Percentiles rank a stretch among this genome's conserved stretches.
phyloP scores from a whole-genome alignment of 345 rosid species.

The Jatropha curcas region DNA sequence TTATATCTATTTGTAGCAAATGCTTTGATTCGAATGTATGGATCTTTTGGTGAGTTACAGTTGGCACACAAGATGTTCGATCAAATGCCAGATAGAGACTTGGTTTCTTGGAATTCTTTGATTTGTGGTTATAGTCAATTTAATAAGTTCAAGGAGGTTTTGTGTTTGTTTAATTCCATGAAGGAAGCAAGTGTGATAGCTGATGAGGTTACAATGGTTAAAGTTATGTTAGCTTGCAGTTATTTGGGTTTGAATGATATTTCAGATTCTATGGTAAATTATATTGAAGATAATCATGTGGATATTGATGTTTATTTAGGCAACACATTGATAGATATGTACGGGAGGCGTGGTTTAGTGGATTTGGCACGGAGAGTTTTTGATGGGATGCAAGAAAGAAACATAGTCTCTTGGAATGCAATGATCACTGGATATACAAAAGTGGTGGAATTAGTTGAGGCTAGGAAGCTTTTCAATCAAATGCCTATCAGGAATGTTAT shows the following conservation, averaged over 20 bases:
- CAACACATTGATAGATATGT: slow-evolving; percentile 59
- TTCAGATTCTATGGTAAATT: slow-evolving; percentile 42
- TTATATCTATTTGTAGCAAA: slow-evolving; percentile 51
- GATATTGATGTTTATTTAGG: slow-evolving; percentile 63
- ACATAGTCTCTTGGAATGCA: slow-evolving; percentile 57
- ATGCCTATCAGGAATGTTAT: slow-evolving; percentile 22
- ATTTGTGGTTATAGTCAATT: slow-evolving; percentile 59
- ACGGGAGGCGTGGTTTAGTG: slow-evolving; percentile 51
- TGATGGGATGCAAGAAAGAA: slow-evolving; percentile 46
- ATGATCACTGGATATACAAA: slow-evolving; percentile 49
- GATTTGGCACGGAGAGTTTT: slow-evolving; percentile 43
- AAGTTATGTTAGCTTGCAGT: slow-evolving; percentile 49
- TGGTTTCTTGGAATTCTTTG: slow-evolving; percentile 77
- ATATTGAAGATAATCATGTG: slow-evolving; percentile 41
- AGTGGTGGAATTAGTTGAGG: slow-evolving; percentile 37
- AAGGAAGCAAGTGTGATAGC: slow-evolving; percentile 40
- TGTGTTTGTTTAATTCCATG: slow-evolving; percentile 50
- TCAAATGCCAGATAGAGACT: slow-evolving; percentile 49
- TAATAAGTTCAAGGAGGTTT: slow-evolving; percentile 37
- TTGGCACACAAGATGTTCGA: slow-evolving; percentile 49
- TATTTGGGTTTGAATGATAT: slow-evolving; percentile 24
- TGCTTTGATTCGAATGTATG: slow-evolving; percentile 51
- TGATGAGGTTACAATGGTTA: slow-evolving; percentile 65
- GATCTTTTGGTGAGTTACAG: slow-evolving; percentile 26
- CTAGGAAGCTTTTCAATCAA: slow-evolving; percentile 25